Evolutionary conservation across 2,329 filamentous ascomycete genomes (phyloP).

Genomic region (Colletotrichum incanum): DNA sequence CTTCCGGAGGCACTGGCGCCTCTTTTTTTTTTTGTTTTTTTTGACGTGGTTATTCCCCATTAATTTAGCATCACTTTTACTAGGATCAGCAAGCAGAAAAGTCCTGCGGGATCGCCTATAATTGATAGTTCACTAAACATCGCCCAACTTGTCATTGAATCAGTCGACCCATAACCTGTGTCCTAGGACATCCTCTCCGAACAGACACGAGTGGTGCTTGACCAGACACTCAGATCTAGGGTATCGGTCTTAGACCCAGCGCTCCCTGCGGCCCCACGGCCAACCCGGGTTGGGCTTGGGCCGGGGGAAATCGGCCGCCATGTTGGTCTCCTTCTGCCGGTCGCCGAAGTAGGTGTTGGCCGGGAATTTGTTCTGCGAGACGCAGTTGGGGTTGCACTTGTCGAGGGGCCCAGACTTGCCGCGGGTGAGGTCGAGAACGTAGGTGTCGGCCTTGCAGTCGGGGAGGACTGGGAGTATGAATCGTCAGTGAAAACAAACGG

Average conservation of each 20-base stretch:
- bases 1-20: not conserved
- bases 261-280: not conserved
- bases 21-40: not conserved
- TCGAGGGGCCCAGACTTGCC: slow-evolving; percentile 42
- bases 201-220: rapidly evolving
- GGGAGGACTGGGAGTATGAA: slow-evolving; percentile 26
- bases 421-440: slow-evolving; percentile 41
- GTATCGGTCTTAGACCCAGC: not conserved
- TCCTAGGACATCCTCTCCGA: too few relatives aligned
- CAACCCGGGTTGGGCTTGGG: not conserved
- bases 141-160: too few relatives aligned
- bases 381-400: slow-evolving; percentile 44
- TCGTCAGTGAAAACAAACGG: not conserved
- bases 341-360: slow-evolving; percentile 42
- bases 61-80: not conserved
- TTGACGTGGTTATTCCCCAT: not conserved
- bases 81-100: not conserved
- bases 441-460: slow-evolving; percentile 41
- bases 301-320: slow-evolving; percentile 32
- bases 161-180: too few relatives aligned
- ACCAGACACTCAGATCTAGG: not conserved
- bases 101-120: slow-evolving; percentile 15
- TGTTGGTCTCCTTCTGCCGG: slow-evolving; percentile 38
- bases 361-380: slow-evolving; percentile 42
- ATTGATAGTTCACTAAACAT: not conserved